Percentiles rank a stretch among this genome's conserved stretches.
Evolutionary conservation across 176 grass and related monocot genomes (phyloP).

Genomic region (sorghum (Sorghum bicolor)): Sorghum_bicolor_NCBIv3 NC_012870.2:66799001-66799500

Average conservation of each 20-base stretch:
- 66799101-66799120: slow-evolving; percentile 75
- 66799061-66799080: slow-evolving; percentile 87
- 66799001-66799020: slow-evolving; percentile 85
- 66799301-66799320: slow-evolving; percentile 75
- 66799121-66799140: slow-evolving; percentile 87
- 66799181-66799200: slow-evolving; percentile 70
- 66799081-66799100: slow-evolving; percentile 86
- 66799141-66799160: slow-evolving; percentile 78
- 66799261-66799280: slow-evolving; percentile 89
- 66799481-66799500: not conserved
- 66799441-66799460: slow-evolving; percentile 74
- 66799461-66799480: slow-evolving; percentile 47
- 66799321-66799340: slow-evolving; percentile 90
- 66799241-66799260: slow-evolving; percentile 77
- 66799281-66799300: slow-evolving; percentile 76
- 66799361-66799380: slow-evolving; percentile 51
- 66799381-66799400: slow-evolving; percentile 88
- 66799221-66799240: slow-evolving; percentile 93
- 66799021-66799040: slow-evolving; percentile 13
- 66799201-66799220: slow-evolving; percentile 96
- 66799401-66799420: slow-evolving; percentile 90
- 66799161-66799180: slow-evolving; percentile 79
- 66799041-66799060: slow-evolving; percentile 84
- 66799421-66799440: slow-evolving; percentile 70
- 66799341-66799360: slow-evolving; percentile 90